These are phyloP conservation scores for Polyplosphaeria fusca DNA, from an alignment of 495 filamentous ascomycete genomes.

Conservation along the genomic window DNA sequence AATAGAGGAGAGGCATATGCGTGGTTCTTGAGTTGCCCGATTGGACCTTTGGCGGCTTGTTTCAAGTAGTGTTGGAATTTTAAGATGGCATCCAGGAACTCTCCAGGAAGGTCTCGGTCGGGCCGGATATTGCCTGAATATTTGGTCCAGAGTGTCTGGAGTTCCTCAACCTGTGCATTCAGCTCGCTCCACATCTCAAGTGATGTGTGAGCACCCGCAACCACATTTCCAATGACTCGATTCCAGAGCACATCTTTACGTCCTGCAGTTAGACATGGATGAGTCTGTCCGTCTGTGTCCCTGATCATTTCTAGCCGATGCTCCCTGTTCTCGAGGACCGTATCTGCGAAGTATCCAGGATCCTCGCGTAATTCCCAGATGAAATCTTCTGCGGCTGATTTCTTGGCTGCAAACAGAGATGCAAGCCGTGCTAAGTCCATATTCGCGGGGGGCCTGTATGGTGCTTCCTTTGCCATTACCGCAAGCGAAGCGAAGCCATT, in stretches of 20 bases:
- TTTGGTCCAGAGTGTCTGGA: conserved; percentile 36
- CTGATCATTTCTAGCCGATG: conserved; percentile 44
- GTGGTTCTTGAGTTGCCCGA: conserved; percentile 31
- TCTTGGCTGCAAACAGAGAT: conserved; percentile 42
- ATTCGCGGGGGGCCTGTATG: conserved; percentile 45
- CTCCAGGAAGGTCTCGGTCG: conserved; percentile 39
- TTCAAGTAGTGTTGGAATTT: conserved; percentile 40
- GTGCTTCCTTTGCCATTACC: conserved; percentile 45
- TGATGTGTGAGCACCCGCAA: conserved; percentile 32
- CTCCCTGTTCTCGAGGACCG: conserved; percentile 41
- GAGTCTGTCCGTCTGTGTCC: conserved; percentile 35
- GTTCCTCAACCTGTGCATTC: conserved; percentile 34
- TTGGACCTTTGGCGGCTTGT: conserved; percentile 29
- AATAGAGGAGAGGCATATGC: conserved; percentile 41
- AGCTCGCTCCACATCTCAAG: conserved; percentile 37
- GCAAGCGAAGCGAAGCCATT: conserved; percentile 37
- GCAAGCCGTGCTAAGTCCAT: conserved; percentile 46
- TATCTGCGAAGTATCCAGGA: conserved; percentile 50
- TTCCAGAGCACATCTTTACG: conserved; percentile 38
- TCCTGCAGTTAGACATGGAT: conserved; percentile 34
- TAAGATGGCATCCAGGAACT: conserved; percentile 40
- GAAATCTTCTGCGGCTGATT: conserved; percentile 47
- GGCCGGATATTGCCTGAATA: conserved; percentile 36
- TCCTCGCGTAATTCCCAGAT: conserved; percentile 55
- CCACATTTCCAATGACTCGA: conserved; percentile 35